Evolutionary conservation across 108 stramenopile genomes (phyloP), one percentile per base, ranked within the genome.

Genomic region (Nannochloropsis oceanica): DNA sequence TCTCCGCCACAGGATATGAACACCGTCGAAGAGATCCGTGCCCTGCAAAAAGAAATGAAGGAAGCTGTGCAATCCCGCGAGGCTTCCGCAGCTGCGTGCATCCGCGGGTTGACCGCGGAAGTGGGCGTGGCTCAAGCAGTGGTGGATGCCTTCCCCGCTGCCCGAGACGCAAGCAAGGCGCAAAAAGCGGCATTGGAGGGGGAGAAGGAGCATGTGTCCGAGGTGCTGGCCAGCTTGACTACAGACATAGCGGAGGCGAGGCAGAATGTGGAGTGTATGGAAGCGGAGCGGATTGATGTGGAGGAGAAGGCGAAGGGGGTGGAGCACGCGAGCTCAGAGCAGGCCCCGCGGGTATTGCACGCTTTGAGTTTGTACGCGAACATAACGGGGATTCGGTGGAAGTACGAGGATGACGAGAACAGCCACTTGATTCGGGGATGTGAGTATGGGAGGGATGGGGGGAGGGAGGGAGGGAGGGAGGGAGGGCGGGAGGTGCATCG

Each of bases 341-440:
- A 87, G 13, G 59, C 87, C 43, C 89, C 89, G 26, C 84, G 87
- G 13, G 84, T 89, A 8, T 84, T 85, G 87, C 85, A 89, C 20
- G 44, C 89, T 22, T 85, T 88, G 46, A 81, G 80, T 25, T 85
- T 89, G 22, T 89, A 89, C 44, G 82, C 87, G 50, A 88, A 87
- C 87, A 85, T 89, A 44, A 89, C 89, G 11, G 44, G 82, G 44
- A 88, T 89, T 84, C 87, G 84, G 85, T 89, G 86, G 86, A 85
- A 89, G 43, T 89, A 87, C 81, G 83, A 83, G 12, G 84, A 84
- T 42, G 86, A 85, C 79, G 84, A 84, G 34, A 80, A 81, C 26
- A 86, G 59, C n/a, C 59, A 73, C 59, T 73, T 73, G 59, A 73
- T 73, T n/a, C 59, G 59, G n/a, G 59, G 59, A 73, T 73, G 59